Conservation (phyloP, 1,284 basidiomycete genomes). For the Apiotrichum brassicae region DNA sequence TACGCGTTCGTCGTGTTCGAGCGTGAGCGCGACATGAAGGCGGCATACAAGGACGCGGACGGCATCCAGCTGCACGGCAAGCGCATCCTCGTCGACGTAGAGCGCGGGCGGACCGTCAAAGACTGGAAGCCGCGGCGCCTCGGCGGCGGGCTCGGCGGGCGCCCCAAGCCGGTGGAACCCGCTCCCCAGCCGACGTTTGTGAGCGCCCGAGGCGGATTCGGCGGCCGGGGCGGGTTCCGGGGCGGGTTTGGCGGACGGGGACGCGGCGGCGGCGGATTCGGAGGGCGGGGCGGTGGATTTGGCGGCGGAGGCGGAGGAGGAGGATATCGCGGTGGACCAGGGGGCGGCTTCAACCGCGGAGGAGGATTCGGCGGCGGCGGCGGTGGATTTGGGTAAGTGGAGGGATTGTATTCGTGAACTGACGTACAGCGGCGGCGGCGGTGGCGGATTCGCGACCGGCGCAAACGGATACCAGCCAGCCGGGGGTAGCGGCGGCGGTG, state of each 20-base stretch:
- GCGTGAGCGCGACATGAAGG: conserved; percentile 98
- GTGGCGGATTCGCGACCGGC: conserved; percentile 5
- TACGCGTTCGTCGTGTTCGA: conserved; percentile 99
- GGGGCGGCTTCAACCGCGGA: neutral
- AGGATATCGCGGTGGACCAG: conserved; percentile 22
- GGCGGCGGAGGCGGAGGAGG: conserved; percentile 22
- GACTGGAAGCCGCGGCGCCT: conserved; percentile 96
- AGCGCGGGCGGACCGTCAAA: conserved; percentile 92
- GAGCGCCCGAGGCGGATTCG: conserved; percentile 22
- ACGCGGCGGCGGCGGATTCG: conserved; percentile 30
- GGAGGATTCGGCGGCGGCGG: conserved; percentile 23
- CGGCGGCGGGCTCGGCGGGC: conserved; percentile 90
- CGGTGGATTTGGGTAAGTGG: conserved; percentile 22
- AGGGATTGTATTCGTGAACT: neutral
- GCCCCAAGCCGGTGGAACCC: conserved; percentile 67
- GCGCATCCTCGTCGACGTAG: conserved; percentile 92
- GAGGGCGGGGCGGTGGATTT: conserved; percentile 22
- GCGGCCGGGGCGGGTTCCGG: conserved; percentile 45
- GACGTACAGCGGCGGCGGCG: conserved; percentile 2
- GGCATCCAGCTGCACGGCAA: conserved; percentile 92
- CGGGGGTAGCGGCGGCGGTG: conserved; percentile 16
- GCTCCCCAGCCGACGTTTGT: conserved; percentile 6
- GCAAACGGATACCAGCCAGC: conserved; percentile 15
- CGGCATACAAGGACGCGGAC: conserved; percentile 99
- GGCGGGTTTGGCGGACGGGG: conserved; percentile 22